Base-by-base conservation (phyloP, 192 early-diverging fungal genomes). In the Entomortierella lignicola region DNA sequence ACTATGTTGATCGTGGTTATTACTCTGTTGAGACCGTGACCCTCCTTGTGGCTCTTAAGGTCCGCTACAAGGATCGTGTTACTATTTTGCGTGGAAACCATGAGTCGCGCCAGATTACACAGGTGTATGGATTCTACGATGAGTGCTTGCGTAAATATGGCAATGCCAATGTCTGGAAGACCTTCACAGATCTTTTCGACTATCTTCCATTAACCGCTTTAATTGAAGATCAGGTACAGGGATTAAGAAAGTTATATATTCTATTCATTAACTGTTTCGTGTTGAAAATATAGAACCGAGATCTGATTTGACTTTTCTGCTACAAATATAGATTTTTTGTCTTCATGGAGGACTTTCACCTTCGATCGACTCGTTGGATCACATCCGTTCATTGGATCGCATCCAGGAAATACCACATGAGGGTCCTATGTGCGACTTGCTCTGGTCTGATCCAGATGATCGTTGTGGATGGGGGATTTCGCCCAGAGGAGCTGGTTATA, bases 111-210 rank as follows among this genome's bases (percentile, higher is more conserved):
- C 97, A 99, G 87, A 99, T 99, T 63, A 99, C 98, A 4, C 97
- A 99, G 86, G 96, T 98, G 12, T 99, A 99, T 82, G 97, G 97
- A 50, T 99, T 99, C 84, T 99, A 99, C 80, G 97, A 98, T 85
- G 98, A 99, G 86, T 98, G 97, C 71, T 74, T 99, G 73, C 91
- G 96, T 60, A 99, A 99, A 82, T 99, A 98, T 81, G 98, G 98
- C 48, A 95, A 93, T 60, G 95, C 97, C 48, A 96, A 97, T 84
- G 98, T 99, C 25, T 99, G 97, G 97, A 93, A 96, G 82, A 90
- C 92, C 74, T 99, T 97, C 77, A 98, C 96, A 50, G 96, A 99
- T 66, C 87, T 99, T 48, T 99, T 99, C 83, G 97, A 99, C 85
- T 99, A 95, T 82, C 84, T 99, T 70, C 94, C 96, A 29, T 85